These are phyloP conservation scores for Speleostelium caveatum DNA, from an alignment of 78 protist genomes.

Conservation along the genomic window DNA sequence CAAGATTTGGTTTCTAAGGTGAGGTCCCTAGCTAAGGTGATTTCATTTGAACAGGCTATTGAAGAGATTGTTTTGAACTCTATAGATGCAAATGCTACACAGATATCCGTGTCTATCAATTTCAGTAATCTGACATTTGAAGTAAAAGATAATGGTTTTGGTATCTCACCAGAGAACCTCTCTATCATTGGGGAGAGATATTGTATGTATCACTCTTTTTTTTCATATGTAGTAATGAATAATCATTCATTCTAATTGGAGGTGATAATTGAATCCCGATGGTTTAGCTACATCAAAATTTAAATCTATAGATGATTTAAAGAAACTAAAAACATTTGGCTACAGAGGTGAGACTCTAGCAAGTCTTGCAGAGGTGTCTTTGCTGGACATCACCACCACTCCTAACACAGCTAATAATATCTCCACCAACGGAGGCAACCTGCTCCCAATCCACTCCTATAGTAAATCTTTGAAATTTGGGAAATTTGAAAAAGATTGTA, in stretches of 20 bases:
- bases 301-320: not conserved
- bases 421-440: not conserved
- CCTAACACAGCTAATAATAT: not conserved
- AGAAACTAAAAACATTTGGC: slow-evolving; percentile 35
- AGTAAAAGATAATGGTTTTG: slow-evolving; percentile 49
- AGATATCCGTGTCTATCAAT: not conserved
- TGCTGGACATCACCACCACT: slow-evolving; percentile 9
- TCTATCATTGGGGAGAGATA: slow-evolving; percentile 6
- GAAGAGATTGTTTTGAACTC: slow-evolving; percentile 63
- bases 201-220: slow-evolving; percentile 4
- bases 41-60: slow-evolving; percentile 47
- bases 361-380: slow-evolving; percentile 2
- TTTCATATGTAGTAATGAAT: too few species aligned
- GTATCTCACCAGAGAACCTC: slow-evolving; percentile 1
- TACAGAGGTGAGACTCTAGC: slow-evolving; percentile 63
- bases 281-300: slow-evolving; percentile 30
- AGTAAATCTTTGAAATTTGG: slow-evolving; percentile 4
- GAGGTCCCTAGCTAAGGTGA: slow-evolving; percentile 23
- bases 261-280: not conserved
- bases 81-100: slow-evolving; percentile 32
- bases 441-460: not conserved
- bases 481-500: not conserved
- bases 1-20: slow-evolving; percentile 24
- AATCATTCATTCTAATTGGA: not conserved
- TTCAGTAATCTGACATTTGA: slow-evolving; percentile 20